These are phyloP conservation scores for Camelina sativa DNA, from an alignment of 345 rosid genomes.

Conservation along the genomic window DNA sequence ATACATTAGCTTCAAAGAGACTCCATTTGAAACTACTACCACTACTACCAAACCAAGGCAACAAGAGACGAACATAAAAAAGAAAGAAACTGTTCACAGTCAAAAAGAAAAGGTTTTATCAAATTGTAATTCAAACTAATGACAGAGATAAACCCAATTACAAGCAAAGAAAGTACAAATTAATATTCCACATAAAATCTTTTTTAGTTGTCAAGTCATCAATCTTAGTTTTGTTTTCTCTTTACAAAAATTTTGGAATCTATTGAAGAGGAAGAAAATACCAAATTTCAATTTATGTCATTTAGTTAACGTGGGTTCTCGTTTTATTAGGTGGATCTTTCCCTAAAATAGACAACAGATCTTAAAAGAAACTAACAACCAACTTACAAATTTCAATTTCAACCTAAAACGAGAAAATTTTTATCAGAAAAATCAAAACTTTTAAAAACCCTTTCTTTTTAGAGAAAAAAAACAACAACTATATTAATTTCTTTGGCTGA, in stretches of 20 bases:
- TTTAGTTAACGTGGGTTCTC: slow-evolving; percentile 35
- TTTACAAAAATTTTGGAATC: slow-evolving; percentile 16
- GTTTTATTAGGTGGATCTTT: slow-evolving; percentile 31
- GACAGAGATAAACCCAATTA: slow-evolving; percentile 39
- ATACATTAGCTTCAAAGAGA: slow-evolving; percentile 79
- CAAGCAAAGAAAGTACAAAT: slow-evolving; percentile 43
- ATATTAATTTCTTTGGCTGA: slow-evolving; percentile 1
- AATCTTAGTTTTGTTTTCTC: slow-evolving; percentile 22
- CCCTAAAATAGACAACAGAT: slow-evolving; percentile 40
- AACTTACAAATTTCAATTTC: slow-evolving; percentile 1
- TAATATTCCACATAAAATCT: slow-evolving; percentile 25
- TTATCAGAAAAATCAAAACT: background rate
- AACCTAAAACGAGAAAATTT: background rate
- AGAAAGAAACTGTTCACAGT: slow-evolving; percentile 28
- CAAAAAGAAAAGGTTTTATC: slow-evolving; percentile 38
- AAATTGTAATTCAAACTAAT: slow-evolving; percentile 24
- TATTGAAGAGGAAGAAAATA: background rate
- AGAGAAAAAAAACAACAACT: slow-evolving; percentile 6
- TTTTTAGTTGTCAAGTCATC: slow-evolving; percentile 39
- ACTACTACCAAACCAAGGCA: slow-evolving; percentile 81
- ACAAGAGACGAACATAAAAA: slow-evolving; percentile 34
- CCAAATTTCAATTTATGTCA: background rate
- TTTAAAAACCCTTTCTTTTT: slow-evolving; percentile 5
- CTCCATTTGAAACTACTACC: slow-evolving; percentile 82
- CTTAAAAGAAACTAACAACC: slow-evolving; percentile 1